Conservation (phyloP, 1,139 yeast genomes). For the Yamadazyma atlantica region DNA sequence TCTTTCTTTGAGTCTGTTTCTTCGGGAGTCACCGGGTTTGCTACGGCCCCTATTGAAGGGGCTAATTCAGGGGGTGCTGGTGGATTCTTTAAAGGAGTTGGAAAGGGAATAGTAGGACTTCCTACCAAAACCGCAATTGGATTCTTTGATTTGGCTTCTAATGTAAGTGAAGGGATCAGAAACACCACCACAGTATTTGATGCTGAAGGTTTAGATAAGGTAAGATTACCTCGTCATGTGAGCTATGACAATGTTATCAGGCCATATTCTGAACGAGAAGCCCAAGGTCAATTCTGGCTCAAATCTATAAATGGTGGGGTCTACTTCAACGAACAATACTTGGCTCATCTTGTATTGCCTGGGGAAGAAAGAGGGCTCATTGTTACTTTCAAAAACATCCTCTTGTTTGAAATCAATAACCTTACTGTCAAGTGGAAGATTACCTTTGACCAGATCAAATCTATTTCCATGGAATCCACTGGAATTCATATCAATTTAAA, state of each 20-base stretch:
- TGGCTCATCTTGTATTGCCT: constrained; percentile 82
- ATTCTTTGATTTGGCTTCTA: constrained; percentile 85
- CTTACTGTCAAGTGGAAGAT: constrained; percentile 68
- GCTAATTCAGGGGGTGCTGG: constrained; percentile 75
- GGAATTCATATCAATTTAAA: constrained; percentile 74
- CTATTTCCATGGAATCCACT: constrained; percentile 74
- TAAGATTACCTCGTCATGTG: constrained; percentile 78
- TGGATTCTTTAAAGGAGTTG: constrained; percentile 91
- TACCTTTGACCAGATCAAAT: constrained; percentile 56
- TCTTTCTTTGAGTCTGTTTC: constrained; percentile 85
- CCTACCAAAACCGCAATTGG: constrained; percentile 98
- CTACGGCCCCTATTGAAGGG: constrained; percentile 88
- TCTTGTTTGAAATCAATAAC: constrained; percentile 66
- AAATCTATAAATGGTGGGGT: constrained; percentile 81
- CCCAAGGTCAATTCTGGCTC: constrained; percentile 94
- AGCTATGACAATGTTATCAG: constrained; percentile 68
- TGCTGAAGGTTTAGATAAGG: constrained; percentile 73
- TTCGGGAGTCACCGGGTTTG: constrained; percentile 88
- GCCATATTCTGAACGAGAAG: constrained; percentile 78
- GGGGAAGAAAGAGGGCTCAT: constrained; percentile 78
- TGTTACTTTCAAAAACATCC: constrained; percentile 70
- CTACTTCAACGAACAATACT: constrained; percentile 67
- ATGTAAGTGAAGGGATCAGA: constrained; percentile 90
- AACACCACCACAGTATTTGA: constrained; percentile 92
- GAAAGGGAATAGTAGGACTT: constrained; percentile 90